Percentiles rank a stretch among this genome's conserved stretches.
These are phyloP conservation scores for Aspergillus novofumigatus DNA, from an alignment of 2,329 filamentous ascomycete species.

Conservation along the genomic window DNA sequence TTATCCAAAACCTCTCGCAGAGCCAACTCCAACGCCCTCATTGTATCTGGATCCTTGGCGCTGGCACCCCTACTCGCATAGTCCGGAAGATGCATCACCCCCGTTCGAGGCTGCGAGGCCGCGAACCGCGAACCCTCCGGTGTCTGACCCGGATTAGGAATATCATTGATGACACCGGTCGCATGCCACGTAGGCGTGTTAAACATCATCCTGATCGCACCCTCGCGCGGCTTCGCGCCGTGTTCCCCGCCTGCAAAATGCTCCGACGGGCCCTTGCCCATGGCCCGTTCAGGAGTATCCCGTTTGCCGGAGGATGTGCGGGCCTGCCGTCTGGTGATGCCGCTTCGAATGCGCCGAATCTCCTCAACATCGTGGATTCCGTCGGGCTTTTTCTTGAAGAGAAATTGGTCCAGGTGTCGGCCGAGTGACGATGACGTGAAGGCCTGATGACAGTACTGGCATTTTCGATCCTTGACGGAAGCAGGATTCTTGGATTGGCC, in stretches of 20 bases:
- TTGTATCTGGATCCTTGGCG: conserved; percentile 74
- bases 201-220: conserved; percentile 46
- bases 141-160: conserved; percentile 52
- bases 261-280: conserved; percentile 40
- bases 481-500: conserved; percentile 30
- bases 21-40: conserved; percentile 77
- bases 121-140: conserved; percentile 31
- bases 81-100: conserved; percentile 40
- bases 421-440: conserved; percentile 94
- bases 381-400: conserved; percentile 91
- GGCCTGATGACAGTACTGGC: conserved; percentile 80
- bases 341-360: conserved; percentile 76
- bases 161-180: conserved; percentile 74
- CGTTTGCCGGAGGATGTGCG: conserved; percentile 60
- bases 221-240: conserved; percentile 31
- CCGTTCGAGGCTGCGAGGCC: conserved; percentile 29
- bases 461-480: conserved; percentile 77
- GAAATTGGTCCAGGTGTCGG: conserved; percentile 88
- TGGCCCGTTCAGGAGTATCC: conserved; percentile 58
- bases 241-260: conserved; percentile 32
- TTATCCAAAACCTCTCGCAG: conserved; percentile 77
- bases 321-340: conserved; percentile 81
- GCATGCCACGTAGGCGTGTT: conserved; percentile 68
- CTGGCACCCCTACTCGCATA: conserved; percentile 59
- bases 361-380: conserved; percentile 86